Base-by-base conservation (phyloP, 2,329 filamentous ascomycete species). In the Hirsutella thompsonii region DNA sequence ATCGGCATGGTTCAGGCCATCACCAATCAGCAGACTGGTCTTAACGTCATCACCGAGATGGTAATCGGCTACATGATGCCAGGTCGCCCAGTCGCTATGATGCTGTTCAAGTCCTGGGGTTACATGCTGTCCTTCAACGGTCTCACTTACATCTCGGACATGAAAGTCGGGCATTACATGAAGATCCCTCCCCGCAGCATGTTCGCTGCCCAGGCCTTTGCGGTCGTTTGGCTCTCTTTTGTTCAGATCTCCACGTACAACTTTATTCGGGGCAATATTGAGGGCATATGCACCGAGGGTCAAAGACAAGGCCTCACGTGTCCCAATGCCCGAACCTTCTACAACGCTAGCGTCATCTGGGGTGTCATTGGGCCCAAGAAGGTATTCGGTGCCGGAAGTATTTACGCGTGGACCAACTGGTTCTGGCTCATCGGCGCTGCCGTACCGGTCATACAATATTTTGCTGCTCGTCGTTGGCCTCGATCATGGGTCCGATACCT, bases 261-360 rank as follows among this genome's bases (percentile, higher is more conserved):
- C 54, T 63, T 62, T 45, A 45, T 62, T 39, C 62, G 63, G 32
- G 61, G 49, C n/a, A 63, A 70, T 42, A 76, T 80, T 44, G 47
- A 64, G 1, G 62, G 64, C 5, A 66, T 80, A 21, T 81, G 76
- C 57, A 64, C 61, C 1, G 41, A 51, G 0, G 30, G 62, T 0
- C 71, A 77, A 47, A 23, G 52, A 2, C 66, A 69, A 49, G 67
- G 69, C 39, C 71, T 76, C 49, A 72, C 61, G 19, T 79, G 75
- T 51, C 75, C 76, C 8, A 64, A 66, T 29, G 70, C 70, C 14
- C 67, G 67, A 20, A 73, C 76, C 0, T 79, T 79, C 53, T 79
- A 74, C 60, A 76, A 72, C 20, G 70, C 69, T 20, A 74, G 70
- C 18, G 64, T 78, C 5, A 69, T 77, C 42, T 78, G 75, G 76